Percentiles rank a stretch among this genome's conserved stretches.
Evolutionary conservation across 176 grass and related monocot genomes (phyloP).

Genomic region (Carex parvula): DNA sequence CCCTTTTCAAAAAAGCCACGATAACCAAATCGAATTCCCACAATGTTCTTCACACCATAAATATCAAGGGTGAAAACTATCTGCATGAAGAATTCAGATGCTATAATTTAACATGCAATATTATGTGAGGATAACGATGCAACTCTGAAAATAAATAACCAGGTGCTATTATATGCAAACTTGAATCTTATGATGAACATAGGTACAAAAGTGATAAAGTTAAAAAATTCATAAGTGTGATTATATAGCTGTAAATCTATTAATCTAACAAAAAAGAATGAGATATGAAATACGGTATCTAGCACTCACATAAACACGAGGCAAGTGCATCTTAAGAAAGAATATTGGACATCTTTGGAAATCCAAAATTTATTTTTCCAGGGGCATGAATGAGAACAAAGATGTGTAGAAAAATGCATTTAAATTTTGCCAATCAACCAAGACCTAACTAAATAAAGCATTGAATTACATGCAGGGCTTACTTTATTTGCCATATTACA

Average conservation of each 20-base stretch:
- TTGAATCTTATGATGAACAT: neutral
- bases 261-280: neutral
- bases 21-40: conserved; percentile 91
- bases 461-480: neutral
- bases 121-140: neutral
- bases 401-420: neutral
- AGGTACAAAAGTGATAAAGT: neutral
- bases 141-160: neutral
- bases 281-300: neutral
- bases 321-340: neutral
- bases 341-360: neutral
- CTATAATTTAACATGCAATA: neutral
- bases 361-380: neutral
- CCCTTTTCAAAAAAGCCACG: conserved; percentile 87
- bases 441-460: conserved; percentile 4
- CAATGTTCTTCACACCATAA: conserved; percentile 92
- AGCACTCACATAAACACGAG: neutral
- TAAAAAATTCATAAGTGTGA: neutral
- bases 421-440: neutral
- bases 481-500: neutral
- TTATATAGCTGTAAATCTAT: neutral
- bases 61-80: conserved; percentile 94
- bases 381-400: neutral
- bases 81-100: conserved; percentile 37
- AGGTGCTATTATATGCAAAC: neutral